Evolutionary conservation across 805 yeast genomes (phyloP).

Genomic region (Ogataea nitratoaversa): DNA sequence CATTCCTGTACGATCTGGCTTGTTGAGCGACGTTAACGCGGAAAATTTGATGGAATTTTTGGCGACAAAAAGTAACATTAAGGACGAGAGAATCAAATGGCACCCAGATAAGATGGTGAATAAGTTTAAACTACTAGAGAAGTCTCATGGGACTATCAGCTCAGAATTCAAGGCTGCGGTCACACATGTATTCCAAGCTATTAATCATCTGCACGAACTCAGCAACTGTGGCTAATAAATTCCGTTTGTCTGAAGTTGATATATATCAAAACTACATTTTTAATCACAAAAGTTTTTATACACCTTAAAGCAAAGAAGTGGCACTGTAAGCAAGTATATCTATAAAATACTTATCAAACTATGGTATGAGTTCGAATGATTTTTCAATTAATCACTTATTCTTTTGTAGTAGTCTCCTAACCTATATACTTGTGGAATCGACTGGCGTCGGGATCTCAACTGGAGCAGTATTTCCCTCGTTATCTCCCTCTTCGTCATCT

Average conservation of each 20-base stretch:
- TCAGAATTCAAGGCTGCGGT: constrained; percentile 15
- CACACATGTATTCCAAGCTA: constrained; percentile 39
- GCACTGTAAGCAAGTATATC: no score
- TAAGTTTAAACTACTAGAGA: constrained; percentile 10
- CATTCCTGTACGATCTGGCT: constrained; percentile 17
- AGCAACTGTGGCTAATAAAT: constrained; percentile 1
- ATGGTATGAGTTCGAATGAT: no score
- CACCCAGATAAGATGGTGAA: constrained; percentile 62
- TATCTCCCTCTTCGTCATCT: neutral
- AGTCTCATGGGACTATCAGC: neutral
- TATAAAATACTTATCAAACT: no score
- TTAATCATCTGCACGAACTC: constrained; percentile 37
- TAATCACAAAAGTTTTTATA: no score
- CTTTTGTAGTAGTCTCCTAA: neutral
- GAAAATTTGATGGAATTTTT: constrained; percentile 16
- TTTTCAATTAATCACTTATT: neutral
- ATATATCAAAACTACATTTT: neutral
- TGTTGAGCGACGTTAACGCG: constrained; percentile 10
- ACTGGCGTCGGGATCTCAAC: constrained; percentile 3
- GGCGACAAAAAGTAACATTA: constrained; percentile 22
- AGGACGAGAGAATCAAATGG: constrained; percentile 57
- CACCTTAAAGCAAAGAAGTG: no score
- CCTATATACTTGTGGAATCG: neutral
- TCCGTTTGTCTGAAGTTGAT: neutral
- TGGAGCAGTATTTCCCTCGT: constrained; percentile 1